These are phyloP conservation scores for Cryptosporidium meleagridis DNA, from an alignment of 169 alveolate genomes.

Conservation along the genomic window DNA sequence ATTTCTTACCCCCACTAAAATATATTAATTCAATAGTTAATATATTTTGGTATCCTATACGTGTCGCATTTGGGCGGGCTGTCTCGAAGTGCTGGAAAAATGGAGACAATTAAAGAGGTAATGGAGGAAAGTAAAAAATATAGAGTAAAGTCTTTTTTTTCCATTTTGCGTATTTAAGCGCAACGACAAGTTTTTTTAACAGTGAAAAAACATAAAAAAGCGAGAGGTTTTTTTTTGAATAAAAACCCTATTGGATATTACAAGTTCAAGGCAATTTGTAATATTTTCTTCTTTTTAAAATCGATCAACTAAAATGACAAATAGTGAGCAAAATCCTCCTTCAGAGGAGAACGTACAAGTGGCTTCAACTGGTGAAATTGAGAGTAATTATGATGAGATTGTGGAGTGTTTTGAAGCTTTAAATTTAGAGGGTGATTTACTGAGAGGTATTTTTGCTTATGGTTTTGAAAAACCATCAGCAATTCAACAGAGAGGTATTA, in stretches of 20 bases:
- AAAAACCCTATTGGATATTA: conserved; percentile 8
- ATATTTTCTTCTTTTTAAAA: neutral
- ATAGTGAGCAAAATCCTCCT: conserved; percentile 21
- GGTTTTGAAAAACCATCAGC: conserved; percentile 99
- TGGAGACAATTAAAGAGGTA: conserved; percentile 27
- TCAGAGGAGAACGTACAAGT: conserved; percentile 64
- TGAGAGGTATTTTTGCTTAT: conserved; percentile 97
- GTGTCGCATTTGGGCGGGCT: conserved; percentile 38
- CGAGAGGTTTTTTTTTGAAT: neutral
- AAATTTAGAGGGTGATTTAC: conserved; percentile 91
- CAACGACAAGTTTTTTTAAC: conserved; percentile 1
- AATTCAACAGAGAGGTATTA: conserved; percentile 98
- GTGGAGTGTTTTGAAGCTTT: conserved; percentile 96
- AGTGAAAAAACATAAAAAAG: neutral
- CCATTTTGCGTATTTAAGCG: conserved; percentile 16
- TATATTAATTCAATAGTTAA: neutral
- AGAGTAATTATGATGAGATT: conserved; percentile 94
- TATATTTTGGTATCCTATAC: conserved; percentile 24
- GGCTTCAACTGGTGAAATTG: conserved; percentile 80
- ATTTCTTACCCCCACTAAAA: conserved; percentile 13
- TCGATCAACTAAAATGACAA: conserved; percentile 40
- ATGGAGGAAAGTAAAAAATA: conserved; percentile 15
- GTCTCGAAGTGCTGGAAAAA: conserved; percentile 21
- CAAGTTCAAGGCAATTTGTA: conserved; percentile 41
- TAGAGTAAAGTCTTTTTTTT: neutral